Evolutionary conservation across 2,329 filamentous ascomycete species (phyloP), one percentile per base, ranked within the genome.

Genomic region (Fusarium fujikuroi): DNA sequence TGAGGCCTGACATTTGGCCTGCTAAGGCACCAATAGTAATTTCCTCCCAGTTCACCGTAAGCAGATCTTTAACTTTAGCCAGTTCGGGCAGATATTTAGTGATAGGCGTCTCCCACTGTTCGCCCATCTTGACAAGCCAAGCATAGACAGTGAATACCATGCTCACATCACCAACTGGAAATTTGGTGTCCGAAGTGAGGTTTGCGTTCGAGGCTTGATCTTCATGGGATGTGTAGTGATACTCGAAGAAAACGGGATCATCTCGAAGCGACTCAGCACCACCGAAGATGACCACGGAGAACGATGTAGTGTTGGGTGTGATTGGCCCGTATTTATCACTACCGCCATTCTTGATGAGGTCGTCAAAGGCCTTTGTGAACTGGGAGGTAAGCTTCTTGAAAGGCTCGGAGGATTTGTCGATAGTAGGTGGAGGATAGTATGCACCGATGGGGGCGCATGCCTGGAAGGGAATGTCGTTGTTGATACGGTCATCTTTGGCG

Each of bases 131-230:
- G 7, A 73, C 75, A 0, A 82, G 72, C 80, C 80, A 82, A 1
- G 78, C 52, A 28, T 82, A 82, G 2, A 80, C 77, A 1, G 79
- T 82, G 44, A 82, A 79, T 0, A 82, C 53, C 73, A 80, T 79
- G 4, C 77, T 81, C 18, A 82, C 44, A 12, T 77, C 76, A 0
- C 80, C 80, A 3, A 80, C 18, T 0, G 78, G 78, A 7, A 81
- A 78, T 3, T 62, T 65, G 4, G 80, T 80, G 19, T 75, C 34
- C 1, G 61, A 47, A 0, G 75, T 76, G 7, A 82, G 25, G 3
- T 65, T 75, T 2, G 40, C 7, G 10, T 73, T 72, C 11, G 42
- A 52, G 2, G 7, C 9, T 4, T 42, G 66, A 10, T 77, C 75
- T 2, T 65, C n/a, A 0, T 62, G 75, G 11, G 75, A 73, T 1